Percentiles rank a stretch among this genome's conserved stretches.
Conservation (phyloP, 768 basidiomycete species). For the Russula griseocarnosa region DNA sequence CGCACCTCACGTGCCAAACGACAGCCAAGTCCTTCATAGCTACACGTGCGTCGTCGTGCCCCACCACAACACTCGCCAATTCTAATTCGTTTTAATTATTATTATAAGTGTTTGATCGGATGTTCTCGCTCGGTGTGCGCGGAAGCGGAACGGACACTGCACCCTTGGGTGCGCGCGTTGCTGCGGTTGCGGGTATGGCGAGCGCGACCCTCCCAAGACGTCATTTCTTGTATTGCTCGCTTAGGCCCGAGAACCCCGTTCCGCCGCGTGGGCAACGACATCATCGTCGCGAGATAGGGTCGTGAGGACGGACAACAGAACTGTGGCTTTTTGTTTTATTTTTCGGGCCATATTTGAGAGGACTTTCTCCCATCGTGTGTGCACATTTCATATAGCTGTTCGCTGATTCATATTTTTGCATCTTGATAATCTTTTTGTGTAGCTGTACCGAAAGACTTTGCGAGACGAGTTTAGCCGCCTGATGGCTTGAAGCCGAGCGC, state of each 20-base stretch:
- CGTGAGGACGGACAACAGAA: neutral
- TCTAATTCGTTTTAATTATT: neutral
- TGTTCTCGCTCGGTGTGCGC: slow-evolving; percentile 85
- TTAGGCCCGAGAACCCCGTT: slow-evolving; percentile 55
- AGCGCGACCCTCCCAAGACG: slow-evolving; percentile 63
- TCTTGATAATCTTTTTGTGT: no score
- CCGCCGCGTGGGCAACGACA: slow-evolving; percentile 30
- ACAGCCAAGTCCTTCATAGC: slow-evolving; percentile 87
- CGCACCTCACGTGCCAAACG: slow-evolving; percentile 83
- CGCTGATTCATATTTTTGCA: no score
- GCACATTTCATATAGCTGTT: no score
- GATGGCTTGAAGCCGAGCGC: no score
- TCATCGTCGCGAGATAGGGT: slow-evolving; percentile 10
- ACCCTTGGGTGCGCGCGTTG: slow-evolving; percentile 57
- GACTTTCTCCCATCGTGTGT: no score
- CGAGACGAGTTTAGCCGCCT: no score
- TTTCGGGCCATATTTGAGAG: no score
- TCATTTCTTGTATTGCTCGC: slow-evolving; percentile 78
- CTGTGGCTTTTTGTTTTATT: neutral
- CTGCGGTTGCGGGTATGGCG: slow-evolving; percentile 56
- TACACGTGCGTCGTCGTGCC: slow-evolving; percentile 51
- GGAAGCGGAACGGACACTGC: slow-evolving; percentile 64
- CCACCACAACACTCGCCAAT: neutral
- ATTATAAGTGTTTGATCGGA: slow-evolving; percentile 74
- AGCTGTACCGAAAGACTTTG: no score